phyloP scores from a whole-genome alignment of 345 rosid genomes.

The Gynandropsis gynandra region DNA sequence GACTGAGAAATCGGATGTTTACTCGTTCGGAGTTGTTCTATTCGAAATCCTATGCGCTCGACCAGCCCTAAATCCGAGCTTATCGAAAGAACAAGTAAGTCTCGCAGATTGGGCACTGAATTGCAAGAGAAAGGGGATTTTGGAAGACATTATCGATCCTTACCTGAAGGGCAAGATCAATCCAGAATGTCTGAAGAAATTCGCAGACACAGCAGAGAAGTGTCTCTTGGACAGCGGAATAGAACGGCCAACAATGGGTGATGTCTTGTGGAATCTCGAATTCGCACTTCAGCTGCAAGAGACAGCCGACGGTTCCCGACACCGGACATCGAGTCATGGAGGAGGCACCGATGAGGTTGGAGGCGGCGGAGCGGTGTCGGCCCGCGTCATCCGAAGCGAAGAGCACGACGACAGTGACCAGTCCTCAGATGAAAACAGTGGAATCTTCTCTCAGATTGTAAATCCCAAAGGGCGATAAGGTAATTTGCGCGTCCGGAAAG shows the following conservation, averaged over 20 bases:
- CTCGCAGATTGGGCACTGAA: conserved; percentile 61
- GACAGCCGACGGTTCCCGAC: conserved; percentile 26
- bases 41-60: conserved; percentile 75
- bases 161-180: conserved; percentile 39
- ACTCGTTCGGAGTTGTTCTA: conserved; percentile 85
- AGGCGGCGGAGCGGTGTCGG: neutral
- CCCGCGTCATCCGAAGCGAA: neutral
- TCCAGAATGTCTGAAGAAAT: conserved; percentile 49
- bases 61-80: conserved; percentile 48
- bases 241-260: conserved; percentile 68
- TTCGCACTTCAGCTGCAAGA: conserved; percentile 57
- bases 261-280: conserved; percentile 66
- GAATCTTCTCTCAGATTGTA: conserved; percentile 51
- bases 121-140: conserved; percentile 34
- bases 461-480: conserved; percentile 56
- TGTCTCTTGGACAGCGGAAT: conserved; percentile 45
- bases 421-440: conserved; percentile 29
- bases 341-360: neutral
- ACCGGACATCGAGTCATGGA: conserved; percentile 17
- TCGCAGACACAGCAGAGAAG: conserved; percentile 51
- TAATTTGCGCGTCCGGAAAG: neutral
- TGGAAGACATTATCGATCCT: conserved; percentile 50
- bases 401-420: conserved; percentile 26
- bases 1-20: conserved; percentile 80
- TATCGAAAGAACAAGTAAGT: conserved; percentile 58